Evolutionary conservation across 225 moss, liverwort and hornwort genomes (phyloP).

Genomic region (Physcomitrium patens): DNA sequence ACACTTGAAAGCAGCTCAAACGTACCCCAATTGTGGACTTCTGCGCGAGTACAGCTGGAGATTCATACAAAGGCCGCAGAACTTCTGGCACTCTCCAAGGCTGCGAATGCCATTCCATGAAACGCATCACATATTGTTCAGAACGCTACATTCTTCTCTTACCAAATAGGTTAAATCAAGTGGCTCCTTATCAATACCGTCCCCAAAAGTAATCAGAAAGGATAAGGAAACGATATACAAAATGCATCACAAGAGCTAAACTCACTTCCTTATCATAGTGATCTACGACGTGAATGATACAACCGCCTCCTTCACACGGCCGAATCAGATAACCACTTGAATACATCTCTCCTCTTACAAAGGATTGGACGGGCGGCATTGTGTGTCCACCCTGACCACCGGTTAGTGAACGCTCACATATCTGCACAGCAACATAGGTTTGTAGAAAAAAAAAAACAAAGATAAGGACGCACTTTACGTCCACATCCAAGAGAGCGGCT

Average conservation of each 20-base stretch:
- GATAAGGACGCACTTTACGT: neutral
- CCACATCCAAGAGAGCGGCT: neutral
- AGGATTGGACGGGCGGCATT: conserved; percentile 86
- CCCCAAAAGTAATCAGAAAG: neutral
- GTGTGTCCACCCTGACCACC: conserved; percentile 77
- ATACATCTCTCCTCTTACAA: conserved; percentile 92
- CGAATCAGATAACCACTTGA: conserved; percentile 96
- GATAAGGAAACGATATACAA: neutral
- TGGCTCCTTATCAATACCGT: neutral
- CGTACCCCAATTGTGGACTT: conserved; percentile 85
- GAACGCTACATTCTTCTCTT: neutral
- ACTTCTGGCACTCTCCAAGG: conserved; percentile 98
- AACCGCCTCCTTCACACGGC: conserved; percentile 96
- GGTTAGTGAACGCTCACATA: conserved; percentile 87
- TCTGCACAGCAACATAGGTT: conserved; percentile 48
- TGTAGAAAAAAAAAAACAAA: neutral
- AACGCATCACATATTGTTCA: conserved; percentile 2
- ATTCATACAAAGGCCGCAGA: conserved; percentile 90
- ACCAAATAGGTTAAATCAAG: neutral
- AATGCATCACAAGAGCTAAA: neutral
- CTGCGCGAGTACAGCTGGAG: conserved; percentile 89
- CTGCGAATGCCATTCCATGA: conserved; percentile 45
- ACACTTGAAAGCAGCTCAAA: neutral
- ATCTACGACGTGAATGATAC: conserved; percentile 92
- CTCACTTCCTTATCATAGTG: conserved; percentile 89